These are phyloP conservation scores for Candida multigemmis DNA, from an alignment of 805 yeast species.

Conservation along the genomic window DNA sequence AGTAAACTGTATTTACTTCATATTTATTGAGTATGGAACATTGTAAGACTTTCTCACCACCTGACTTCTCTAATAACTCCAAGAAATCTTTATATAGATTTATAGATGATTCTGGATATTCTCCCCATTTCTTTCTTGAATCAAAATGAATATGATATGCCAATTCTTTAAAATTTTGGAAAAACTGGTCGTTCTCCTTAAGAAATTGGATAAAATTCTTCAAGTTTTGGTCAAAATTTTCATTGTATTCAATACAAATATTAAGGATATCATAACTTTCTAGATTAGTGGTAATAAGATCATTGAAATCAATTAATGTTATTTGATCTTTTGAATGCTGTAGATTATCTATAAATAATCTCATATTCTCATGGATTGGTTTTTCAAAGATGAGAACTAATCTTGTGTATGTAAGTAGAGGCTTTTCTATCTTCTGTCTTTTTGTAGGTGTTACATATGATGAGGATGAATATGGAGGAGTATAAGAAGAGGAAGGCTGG, in stretches of 20 bases:
- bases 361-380: too few relatives aligned
- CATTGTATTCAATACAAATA: slow-evolving; percentile 23
- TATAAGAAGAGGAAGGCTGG: too few relatives aligned
- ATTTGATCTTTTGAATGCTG: too few relatives aligned
- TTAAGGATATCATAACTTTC: slow-evolving; percentile 11
- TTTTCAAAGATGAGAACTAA: too few relatives aligned
- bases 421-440: too few relatives aligned
- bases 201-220: slow-evolving; percentile 12
- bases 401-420: too few relatives aligned
- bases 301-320: too few relatives aligned
- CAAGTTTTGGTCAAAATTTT: slow-evolving; percentile 16
- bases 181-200: slow-evolving; percentile 6
- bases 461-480: too few relatives aligned
- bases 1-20: slow-evolving; percentile 20
- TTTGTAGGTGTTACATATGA: too few relatives aligned
- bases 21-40: slow-evolving; percentile 31
- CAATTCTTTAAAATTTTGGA: slow-evolving; percentile 12
- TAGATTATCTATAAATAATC: too few relatives aligned
- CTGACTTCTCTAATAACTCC: slow-evolving; percentile 10
- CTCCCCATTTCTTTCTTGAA: slow-evolving; percentile 20
- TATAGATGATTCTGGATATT: slow-evolving; percentile 15
- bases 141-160: slow-evolving; percentile 28
- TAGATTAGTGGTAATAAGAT: too few relatives aligned
- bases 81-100: slow-evolving; percentile 15
- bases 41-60: slow-evolving; percentile 22